A percentile compares a stretch with the other conserved stretches of the same genome.
Evolutionary conservation across 768 basidiomycete species (phyloP).

Genomic region (Leucogyrophana mollusca): DNA sequence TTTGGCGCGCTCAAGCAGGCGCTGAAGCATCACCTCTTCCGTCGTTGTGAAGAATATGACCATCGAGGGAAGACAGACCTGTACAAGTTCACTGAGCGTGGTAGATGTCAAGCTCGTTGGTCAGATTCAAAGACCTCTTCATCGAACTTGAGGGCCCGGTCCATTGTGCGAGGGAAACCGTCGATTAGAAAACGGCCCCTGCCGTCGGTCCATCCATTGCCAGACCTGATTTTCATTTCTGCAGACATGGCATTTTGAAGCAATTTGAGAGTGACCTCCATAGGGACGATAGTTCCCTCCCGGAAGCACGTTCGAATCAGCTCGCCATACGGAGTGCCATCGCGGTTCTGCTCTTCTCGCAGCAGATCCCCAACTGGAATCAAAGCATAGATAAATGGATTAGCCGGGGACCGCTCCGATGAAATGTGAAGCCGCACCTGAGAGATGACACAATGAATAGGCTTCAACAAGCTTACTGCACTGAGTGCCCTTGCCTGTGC

Average conservation of each 20-base stretch:
- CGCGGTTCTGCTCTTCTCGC: slow-evolving; percentile 88
- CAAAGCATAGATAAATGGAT: slow-evolving; percentile 5
- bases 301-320: slow-evolving; percentile 86
- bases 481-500: slow-evolving; percentile 92
- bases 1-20: slow-evolving; percentile 87
- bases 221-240: slow-evolving; percentile 45
- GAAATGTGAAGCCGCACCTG: slow-evolving; percentile 49
- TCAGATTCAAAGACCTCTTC: slow-evolving; percentile 60
- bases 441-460: slow-evolving; percentile 90
- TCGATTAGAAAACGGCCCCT: slow-evolving; percentile 91
- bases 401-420: too few species aligned
- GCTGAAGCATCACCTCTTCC: slow-evolving; percentile 82
- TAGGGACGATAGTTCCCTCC: slow-evolving; percentile 93
- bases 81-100: too few species aligned
- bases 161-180: slow-evolving; percentile 98
- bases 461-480: slow-evolving; percentile 81
- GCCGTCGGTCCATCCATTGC: slow-evolving; percentile 66
- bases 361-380: slow-evolving; percentile 90
- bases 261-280: slow-evolving; percentile 95
- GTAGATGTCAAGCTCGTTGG: too few species aligned
- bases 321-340: slow-evolving; percentile 78
- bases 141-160: slow-evolving; percentile 92
- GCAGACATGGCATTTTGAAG: slow-evolving; percentile 88
- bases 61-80: slow-evolving; percentile 80
- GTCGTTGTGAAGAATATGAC: slow-evolving; percentile 88